phyloP scores from a whole-genome alignment of 2,329 filamentous ascomycete genomes.

The Orbilia ellipsospora region DNA sequence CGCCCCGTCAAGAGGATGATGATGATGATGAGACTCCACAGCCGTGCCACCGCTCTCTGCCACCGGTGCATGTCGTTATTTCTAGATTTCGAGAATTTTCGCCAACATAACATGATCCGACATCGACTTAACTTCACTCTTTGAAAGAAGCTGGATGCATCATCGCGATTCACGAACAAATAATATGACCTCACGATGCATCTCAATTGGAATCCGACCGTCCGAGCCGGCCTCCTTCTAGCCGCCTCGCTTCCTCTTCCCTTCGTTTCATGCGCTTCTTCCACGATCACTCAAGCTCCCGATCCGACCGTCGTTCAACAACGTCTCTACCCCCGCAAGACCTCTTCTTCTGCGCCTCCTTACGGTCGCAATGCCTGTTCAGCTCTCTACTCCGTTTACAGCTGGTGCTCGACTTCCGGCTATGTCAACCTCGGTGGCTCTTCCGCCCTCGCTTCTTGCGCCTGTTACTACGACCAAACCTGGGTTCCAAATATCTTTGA shows the following conservation, averaged over 20 bases:
- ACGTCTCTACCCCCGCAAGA: slow-evolving; percentile 41
- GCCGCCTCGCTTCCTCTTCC: slow-evolving; percentile 10
- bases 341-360: slow-evolving; percentile 18
- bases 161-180: background rate
- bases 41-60: no score
- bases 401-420: slow-evolving; percentile 47
- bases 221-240: slow-evolving; percentile 7
- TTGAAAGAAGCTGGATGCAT: no score
- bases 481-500: slow-evolving; percentile 51
- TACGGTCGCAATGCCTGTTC: slow-evolving; percentile 47
- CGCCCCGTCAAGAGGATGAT: no score
- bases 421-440: slow-evolving; percentile 37
- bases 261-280: background rate
- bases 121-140: no score
- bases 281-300: slow-evolving; percentile 42
- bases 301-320: slow-evolving; percentile 37
- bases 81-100: no score
- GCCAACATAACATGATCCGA: no score
- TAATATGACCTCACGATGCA: slow-evolving; percentile 22
- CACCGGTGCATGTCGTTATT: no score
- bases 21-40: no score
- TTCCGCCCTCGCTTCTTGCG: slow-evolving; percentile 47
- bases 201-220: slow-evolving; percentile 1
- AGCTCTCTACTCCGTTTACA: slow-evolving; percentile 53
- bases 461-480: slow-evolving; percentile 38